Evolutionary conservation across 176 grass and related monocot genomes (phyloP).

Genomic region (Olyra latifolia): DNA sequence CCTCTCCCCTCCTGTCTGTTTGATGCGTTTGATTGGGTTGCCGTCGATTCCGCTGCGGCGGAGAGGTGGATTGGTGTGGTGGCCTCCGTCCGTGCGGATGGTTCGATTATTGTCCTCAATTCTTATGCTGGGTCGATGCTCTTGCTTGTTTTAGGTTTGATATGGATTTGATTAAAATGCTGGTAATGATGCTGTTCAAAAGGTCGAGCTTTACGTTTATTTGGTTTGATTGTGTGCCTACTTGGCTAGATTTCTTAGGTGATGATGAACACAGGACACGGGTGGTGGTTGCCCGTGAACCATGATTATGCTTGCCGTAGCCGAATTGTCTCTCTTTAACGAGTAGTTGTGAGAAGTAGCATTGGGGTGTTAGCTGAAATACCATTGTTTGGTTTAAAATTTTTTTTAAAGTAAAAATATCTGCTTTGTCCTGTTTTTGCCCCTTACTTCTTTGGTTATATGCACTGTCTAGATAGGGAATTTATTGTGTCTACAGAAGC

Average conservation of each 20-base stretch:
- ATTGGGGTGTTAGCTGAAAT: not conserved
- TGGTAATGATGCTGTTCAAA: not conserved
- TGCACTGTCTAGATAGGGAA: not conserved
- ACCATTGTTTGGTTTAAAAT: not conserved
- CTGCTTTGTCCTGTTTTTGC: not conserved
- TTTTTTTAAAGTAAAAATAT: slow-evolving; percentile 10
- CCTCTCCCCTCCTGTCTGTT: not conserved
- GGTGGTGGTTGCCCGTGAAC: slow-evolving; percentile 19
- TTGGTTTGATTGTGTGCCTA: not conserved
- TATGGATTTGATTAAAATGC: not conserved
- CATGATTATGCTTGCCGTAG: slow-evolving; percentile 15
- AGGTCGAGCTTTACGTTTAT: not conserved
- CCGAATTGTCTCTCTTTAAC: not conserved
- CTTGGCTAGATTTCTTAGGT: slow-evolving; percentile 1
- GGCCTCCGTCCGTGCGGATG: not conserved
- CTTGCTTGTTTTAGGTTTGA: not conserved
- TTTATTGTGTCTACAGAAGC: not conserved
- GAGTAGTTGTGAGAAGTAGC: slow-evolving; percentile 3
- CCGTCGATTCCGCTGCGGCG: not conserved
- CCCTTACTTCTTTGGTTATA: not conserved
- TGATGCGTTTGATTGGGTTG: not conserved
- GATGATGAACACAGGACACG: not conserved
- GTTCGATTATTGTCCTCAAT: not conserved
- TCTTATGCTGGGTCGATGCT: not conserved
- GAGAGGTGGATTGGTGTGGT: not conserved